Evolutionary conservation across 441 rosid genomes (phyloP).

Genomic region (Brassica balearica): DNA sequence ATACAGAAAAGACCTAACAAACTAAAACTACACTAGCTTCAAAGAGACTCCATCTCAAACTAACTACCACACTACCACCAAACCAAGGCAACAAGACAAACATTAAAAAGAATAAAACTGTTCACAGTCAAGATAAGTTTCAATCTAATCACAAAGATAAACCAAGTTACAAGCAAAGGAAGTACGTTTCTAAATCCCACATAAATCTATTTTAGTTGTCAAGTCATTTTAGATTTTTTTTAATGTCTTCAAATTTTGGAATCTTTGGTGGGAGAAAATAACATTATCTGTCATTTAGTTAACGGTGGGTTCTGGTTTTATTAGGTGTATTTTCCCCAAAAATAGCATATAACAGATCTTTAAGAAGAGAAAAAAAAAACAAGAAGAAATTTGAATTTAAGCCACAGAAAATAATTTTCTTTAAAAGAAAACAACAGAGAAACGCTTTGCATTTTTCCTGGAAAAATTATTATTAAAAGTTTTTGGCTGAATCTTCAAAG

Average conservation of each 20-base stretch:
- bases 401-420: neutral
- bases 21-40: constrained; percentile 71
- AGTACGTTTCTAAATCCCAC: constrained; percentile 16
- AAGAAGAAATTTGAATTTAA: neutral
- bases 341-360: constrained; percentile 22
- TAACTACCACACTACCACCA: constrained; percentile 96
- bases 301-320: constrained; percentile 41
- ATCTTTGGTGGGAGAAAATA: constrained; percentile 21
- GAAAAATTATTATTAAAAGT: neutral
- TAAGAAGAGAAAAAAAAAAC: too few species aligned
- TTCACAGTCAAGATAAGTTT: constrained; percentile 41
- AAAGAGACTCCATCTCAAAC: constrained; percentile 81
- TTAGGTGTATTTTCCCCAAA: constrained; percentile 40
- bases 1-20: constrained; percentile 49
- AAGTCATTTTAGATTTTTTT: constrained; percentile 34
- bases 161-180: constrained; percentile 45
- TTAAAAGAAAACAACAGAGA: neutral
- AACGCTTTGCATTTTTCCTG: constrained; percentile 12
- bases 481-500: constrained; percentile 32
- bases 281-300: constrained; percentile 35
- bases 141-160: constrained; percentile 38
- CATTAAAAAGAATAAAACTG: constrained; percentile 33
- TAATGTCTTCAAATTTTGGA: constrained; percentile 31
- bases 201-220: constrained; percentile 23
- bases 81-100: constrained; percentile 52